phyloP scores from a whole-genome alignment of 768 basidiomycete species.

The Leccinellum rugosiceps region DNA sequence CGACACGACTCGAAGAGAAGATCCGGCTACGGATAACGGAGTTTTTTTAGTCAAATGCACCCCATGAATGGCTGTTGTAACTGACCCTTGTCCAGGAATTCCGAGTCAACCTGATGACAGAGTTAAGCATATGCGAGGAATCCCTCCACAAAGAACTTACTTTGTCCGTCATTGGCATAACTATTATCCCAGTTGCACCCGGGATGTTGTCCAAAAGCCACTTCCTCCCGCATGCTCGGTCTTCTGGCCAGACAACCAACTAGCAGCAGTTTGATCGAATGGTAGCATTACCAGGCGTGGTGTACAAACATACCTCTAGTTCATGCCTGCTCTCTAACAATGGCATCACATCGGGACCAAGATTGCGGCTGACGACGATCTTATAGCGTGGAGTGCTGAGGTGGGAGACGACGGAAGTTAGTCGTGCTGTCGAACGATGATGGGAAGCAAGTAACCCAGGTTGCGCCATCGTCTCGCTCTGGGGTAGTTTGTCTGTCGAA shows the following conservation, averaged over 20 bases:
- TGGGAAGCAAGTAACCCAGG: slow-evolving; percentile 24
- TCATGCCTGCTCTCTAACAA: slow-evolving; percentile 46
- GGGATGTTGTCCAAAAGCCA: slow-evolving; percentile 74
- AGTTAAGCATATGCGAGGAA: neutral
- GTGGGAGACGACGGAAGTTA: slow-evolving; percentile 25
- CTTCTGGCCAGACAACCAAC: slow-evolving; percentile 51
- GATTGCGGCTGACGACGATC: slow-evolving; percentile 56
- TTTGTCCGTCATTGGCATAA: slow-evolving; percentile 65
- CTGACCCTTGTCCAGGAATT: slow-evolving; percentile 46
- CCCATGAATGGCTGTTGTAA: neutral
- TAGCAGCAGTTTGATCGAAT: slow-evolving; percentile 18
- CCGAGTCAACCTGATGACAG: slow-evolving; percentile 58
- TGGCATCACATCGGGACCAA: slow-evolving; percentile 65
- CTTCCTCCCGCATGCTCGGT: slow-evolving; percentile 50
- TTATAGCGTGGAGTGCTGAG: slow-evolving; percentile 30
- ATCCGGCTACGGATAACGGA: slow-evolving; percentile 53
- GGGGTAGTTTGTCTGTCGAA: neutral
- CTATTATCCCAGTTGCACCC: slow-evolving; percentile 61
- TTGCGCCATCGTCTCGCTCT: slow-evolving; percentile 18
- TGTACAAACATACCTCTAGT: slow-evolving; percentile 44
- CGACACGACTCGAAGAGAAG: slow-evolving; percentile 75
- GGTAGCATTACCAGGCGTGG: neutral
- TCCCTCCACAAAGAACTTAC: slow-evolving; percentile 35
- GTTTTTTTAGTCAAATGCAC: neutral
- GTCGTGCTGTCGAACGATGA: slow-evolving; percentile 12